Evolutionary conservation across 805 yeast species (phyloP).

Genomic region (Candida dendrica): DNA sequence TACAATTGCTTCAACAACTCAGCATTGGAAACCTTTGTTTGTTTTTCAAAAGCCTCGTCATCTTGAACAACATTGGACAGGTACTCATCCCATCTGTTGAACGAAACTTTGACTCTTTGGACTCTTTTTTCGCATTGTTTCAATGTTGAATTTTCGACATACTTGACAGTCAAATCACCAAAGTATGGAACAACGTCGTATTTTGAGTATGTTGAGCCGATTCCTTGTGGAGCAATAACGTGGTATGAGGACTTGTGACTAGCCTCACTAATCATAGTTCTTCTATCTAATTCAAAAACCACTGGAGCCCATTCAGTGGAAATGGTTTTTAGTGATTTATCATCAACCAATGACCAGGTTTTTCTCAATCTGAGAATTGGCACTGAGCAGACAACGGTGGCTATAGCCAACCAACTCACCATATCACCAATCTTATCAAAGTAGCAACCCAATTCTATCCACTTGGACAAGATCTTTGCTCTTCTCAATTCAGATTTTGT

Average conservation of each 20-base stretch:
- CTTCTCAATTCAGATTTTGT: slow-evolving; percentile 33
- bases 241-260: slow-evolving; percentile 56
- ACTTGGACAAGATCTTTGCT: slow-evolving; percentile 63
- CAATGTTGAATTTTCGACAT: slow-evolving; percentile 29
- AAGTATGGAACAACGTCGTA: slow-evolving; percentile 81
- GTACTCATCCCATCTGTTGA: slow-evolving; percentile 79
- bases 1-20: slow-evolving; percentile 34
- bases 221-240: slow-evolving; percentile 80
- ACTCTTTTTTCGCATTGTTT: slow-evolving; percentile 58
- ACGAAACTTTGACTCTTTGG: slow-evolving; percentile 61
- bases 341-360: slow-evolving; percentile 70
- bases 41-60: slow-evolving; percentile 20
- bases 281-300: slow-evolving; percentile 77
- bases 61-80: slow-evolving; percentile 40
- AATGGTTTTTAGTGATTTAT: slow-evolving; percentile 49
- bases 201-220: slow-evolving; percentile 71
- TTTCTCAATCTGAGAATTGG: slow-evolving; percentile 69
- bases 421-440: slow-evolving; percentile 81
- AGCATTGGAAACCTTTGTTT: slow-evolving; percentile 14
- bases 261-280: slow-evolving; percentile 53
- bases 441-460: slow-evolving; percentile 79
- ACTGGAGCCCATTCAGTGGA: slow-evolving; percentile 90
- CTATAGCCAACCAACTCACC: slow-evolving; percentile 91
- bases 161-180: slow-evolving; percentile 67
- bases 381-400: slow-evolving; percentile 73